Evolutionary conservation across 2,329 filamentous ascomycete species (phyloP).

Genomic region (Exophiala xenobiotica): DNA sequence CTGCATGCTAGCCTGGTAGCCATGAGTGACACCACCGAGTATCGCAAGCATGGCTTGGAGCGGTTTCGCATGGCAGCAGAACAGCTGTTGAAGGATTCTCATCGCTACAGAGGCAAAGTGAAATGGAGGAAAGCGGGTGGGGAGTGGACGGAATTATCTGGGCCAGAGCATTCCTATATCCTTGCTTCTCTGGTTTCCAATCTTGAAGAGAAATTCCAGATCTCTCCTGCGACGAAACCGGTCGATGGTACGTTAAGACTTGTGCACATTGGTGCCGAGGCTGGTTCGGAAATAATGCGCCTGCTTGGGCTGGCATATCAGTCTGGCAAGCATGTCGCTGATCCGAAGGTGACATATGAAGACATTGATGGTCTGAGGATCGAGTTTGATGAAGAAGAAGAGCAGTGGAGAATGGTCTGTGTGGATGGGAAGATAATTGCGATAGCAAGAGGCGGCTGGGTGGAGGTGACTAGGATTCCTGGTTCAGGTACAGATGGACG

Average conservation of each 20-base stretch:
- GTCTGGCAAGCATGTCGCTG: slow-evolving; percentile 54
- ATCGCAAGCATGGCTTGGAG: slow-evolving; percentile 72
- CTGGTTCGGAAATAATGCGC: slow-evolving; percentile 67
- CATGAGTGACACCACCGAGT: slow-evolving; percentile 81
- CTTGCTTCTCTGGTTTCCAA: slow-evolving; percentile 75
- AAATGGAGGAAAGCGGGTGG: slow-evolving; percentile 21
- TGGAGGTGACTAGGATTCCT: slow-evolving; percentile 55
- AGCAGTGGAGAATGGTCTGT: slow-evolving; percentile 79
- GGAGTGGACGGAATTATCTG: slow-evolving; percentile 30
- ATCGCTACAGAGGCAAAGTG: slow-evolving; percentile 55
- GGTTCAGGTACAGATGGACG: slow-evolving; percentile 41
- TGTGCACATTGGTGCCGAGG: slow-evolving; percentile 70
- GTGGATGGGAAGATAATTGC: slow-evolving; percentile 87
- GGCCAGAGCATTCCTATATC: slow-evolving; percentile 67
- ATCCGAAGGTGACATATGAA: slow-evolving; percentile 66
- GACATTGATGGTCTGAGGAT: slow-evolving; percentile 67
- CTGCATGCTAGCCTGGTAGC: slow-evolving; percentile 86
- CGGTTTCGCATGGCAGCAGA: slow-evolving; percentile 83
- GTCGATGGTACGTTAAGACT: slow-evolving; percentile 70
- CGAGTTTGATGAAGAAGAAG: slow-evolving; percentile 65
- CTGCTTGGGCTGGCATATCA: slow-evolving; percentile 69
- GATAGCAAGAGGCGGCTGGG: slow-evolving; percentile 67
- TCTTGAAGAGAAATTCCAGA: slow-evolving; percentile 76
- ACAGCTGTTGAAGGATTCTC: slow-evolving; percentile 51
- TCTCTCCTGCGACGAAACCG: slow-evolving; percentile 70